phyloP scores from a whole-genome alignment of 2,329 filamentous ascomycete species.

The Aspergillus fischeri region DNA sequence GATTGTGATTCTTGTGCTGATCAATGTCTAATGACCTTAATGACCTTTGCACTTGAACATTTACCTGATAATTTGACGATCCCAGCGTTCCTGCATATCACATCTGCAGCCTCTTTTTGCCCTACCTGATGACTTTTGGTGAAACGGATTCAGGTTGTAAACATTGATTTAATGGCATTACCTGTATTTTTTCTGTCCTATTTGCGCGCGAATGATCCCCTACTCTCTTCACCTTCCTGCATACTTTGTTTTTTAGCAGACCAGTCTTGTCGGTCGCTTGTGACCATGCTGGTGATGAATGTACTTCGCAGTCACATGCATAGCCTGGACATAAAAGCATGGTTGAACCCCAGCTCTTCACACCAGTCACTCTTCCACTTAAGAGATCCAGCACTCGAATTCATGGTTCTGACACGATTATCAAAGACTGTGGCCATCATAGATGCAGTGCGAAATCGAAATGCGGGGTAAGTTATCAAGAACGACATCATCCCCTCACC shows the following conservation, averaged over 20 bases:
- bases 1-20: not conserved
- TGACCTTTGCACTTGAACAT: not conserved
- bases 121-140: constrained; percentile 3
- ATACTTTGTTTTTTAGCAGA: not conserved
- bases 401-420: too few relatives aligned
- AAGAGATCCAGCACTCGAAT: not conserved
- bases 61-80: not conserved
- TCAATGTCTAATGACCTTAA: not conserved
- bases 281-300: not conserved
- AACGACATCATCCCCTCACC: not conserved
- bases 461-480: not conserved
- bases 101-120: constrained; percentile 5
- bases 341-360: not conserved
- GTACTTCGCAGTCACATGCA: not conserved
- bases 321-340: not conserved
- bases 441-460: not conserved
- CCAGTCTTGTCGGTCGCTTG: not conserved
- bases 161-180: constrained; percentile 3
- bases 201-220: constrained; percentile 13
- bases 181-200: constrained; percentile 1
- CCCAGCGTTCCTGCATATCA: constrained; percentile 12
- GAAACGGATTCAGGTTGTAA: constrained; percentile 11
- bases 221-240: constrained; percentile 11
- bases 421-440: not conserved
- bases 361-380: not conserved